These are phyloP conservation scores for Kodamaea kakaduensis DNA, from an alignment of 805 yeast species.

Conservation along the genomic window DNA sequence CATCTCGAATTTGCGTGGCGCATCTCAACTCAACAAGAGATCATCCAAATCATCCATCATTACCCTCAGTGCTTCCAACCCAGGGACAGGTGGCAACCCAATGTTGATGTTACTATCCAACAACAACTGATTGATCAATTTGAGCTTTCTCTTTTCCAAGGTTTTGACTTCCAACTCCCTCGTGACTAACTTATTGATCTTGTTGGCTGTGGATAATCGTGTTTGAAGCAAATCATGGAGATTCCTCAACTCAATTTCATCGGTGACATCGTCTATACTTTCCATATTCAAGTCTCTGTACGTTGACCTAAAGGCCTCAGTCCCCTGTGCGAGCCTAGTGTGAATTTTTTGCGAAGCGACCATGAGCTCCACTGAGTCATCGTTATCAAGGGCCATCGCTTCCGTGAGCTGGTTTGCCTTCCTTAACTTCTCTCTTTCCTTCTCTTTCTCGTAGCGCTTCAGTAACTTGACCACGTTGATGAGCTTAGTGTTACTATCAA, in stretches of 20 bases:
- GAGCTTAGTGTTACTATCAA: conserved; percentile 7
- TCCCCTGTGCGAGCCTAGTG: conserved; percentile 3
- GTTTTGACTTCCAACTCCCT: conserved; percentile 23
- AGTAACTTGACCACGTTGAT: conserved; percentile 8
- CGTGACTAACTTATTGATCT: conserved; percentile 35
- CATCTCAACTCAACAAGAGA: conserved; percentile 6
- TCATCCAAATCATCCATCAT: conserved; percentile 17
- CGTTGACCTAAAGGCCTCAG: conserved; percentile 1
- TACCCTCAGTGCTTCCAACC: conserved; percentile 13
- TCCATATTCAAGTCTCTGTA: conserved; percentile 7
- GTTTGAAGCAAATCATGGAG: conserved; percentile 27
- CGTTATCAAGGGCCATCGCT: conserved; percentile 1
- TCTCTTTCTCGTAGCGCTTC: conserved; percentile 4
- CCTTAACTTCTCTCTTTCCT: conserved; percentile 7
- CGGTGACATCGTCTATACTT: conserved; percentile 7
- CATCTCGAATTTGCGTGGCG: no score
- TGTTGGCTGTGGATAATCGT: conserved; percentile 34
- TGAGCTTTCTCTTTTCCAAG: conserved; percentile 33
- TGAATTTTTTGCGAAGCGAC: conserved; percentile 6
- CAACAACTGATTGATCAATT: conserved; percentile 40
- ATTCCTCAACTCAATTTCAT: conserved; percentile 16
- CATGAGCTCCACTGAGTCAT: conserved; percentile 11
- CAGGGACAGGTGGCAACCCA: conserved; percentile 29
- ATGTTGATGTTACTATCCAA: conserved; percentile 39
- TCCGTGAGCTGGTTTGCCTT: conserved; percentile 12